These are phyloP conservation scores for Eutypella sp. DNA, from an alignment of 2,329 filamentous ascomycete species.

Conservation along the genomic window DNA sequence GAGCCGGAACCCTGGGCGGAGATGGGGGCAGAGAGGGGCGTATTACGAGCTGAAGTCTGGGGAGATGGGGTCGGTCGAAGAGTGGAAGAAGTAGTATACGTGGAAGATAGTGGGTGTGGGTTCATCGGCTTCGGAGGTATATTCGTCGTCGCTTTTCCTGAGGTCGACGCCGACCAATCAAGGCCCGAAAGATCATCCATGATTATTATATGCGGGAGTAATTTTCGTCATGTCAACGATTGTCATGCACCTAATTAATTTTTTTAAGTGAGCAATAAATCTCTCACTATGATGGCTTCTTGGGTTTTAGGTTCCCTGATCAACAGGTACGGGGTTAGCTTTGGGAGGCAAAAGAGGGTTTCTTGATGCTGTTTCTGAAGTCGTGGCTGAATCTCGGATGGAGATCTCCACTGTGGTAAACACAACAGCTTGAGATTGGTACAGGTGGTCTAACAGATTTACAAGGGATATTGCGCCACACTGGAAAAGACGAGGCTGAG, in stretches of 20 bases:
- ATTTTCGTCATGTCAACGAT: constrained; percentile 25
- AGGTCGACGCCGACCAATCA: constrained; percentile 26
- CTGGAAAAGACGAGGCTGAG: too few species aligned
- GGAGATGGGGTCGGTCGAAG: constrained; percentile 54
- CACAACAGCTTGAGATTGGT: too few species aligned
- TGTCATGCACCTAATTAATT: constrained; percentile 5
- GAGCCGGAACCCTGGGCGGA: constrained; percentile 44
- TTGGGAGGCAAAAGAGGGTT: too few species aligned
- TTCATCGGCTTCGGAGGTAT: constrained; percentile 22
- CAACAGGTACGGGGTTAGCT: too few species aligned
- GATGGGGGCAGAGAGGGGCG: constrained; percentile 49
- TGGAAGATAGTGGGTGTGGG: constrained; percentile 20
- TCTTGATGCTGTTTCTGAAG: too few species aligned
- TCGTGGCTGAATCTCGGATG: too few species aligned
- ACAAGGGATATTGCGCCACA: too few species aligned
- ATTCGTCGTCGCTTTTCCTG: constrained; percentile 14
- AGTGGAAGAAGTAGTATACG: constrained; percentile 40
- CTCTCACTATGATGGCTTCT: neutral
- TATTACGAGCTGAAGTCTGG: constrained; percentile 50
- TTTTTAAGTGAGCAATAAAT: neutral
- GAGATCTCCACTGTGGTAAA: too few species aligned
- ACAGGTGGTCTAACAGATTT: too few species aligned
- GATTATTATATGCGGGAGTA: constrained; percentile 10
- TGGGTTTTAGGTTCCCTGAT: too few species aligned
- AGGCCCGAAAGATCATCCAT: constrained; percentile 32